Percentiles rank a stretch among this genome's conserved stretches.
phyloP scores from a whole-genome alignment of 768 basidiomycete genomes.

The Pisolithus microcarpus region DNA sequence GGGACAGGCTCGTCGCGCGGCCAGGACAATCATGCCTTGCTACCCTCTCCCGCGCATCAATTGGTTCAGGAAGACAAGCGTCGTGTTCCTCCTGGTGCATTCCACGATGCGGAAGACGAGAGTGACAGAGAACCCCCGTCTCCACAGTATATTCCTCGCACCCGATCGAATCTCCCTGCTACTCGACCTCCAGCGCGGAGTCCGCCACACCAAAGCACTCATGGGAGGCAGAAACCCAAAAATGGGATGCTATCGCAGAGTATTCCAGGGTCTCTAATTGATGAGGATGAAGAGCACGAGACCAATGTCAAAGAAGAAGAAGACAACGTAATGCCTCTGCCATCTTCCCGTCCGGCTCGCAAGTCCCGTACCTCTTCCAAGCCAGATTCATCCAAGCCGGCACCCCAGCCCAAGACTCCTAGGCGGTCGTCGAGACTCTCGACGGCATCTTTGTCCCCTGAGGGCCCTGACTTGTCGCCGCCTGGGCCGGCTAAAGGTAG shows the following conservation, averaged over 20 bases:
- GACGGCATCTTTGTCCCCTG: slow-evolving; percentile 27
- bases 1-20: slow-evolving; percentile 9
- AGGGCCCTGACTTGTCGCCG: slow-evolving; percentile 17
- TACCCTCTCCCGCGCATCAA: slow-evolving; percentile 3
- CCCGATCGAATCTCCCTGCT: not conserved
- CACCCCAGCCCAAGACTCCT: slow-evolving; percentile 12
- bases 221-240: slow-evolving; percentile 5
- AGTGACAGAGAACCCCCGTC: not conserved
- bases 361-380: slow-evolving; percentile 8
- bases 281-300: slow-evolving; percentile 29
- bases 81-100: slow-evolving; percentile 41
- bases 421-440: slow-evolving; percentile 37
- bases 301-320: slow-evolving; percentile 26
- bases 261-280: slow-evolving; percentile 39
- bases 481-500: slow-evolving; percentile 13
- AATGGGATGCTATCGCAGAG: slow-evolving; percentile 20
- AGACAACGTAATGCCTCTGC: slow-evolving; percentile 29
- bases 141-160: slow-evolving; percentile 1
- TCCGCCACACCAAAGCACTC: slow-evolving; percentile 8
- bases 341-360: slow-evolving; percentile 11
- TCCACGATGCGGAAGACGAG: slow-evolving; percentile 35
- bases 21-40: slow-evolving; percentile 8
- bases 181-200: not conserved
- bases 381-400: not conserved
- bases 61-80: slow-evolving; percentile 16